Evolutionary conservation across 371 early-diverging fungal genomes (phyloP), one percentile per base, ranked within the genome.

Genomic region (Lichtheimia hyalospora): DNA sequence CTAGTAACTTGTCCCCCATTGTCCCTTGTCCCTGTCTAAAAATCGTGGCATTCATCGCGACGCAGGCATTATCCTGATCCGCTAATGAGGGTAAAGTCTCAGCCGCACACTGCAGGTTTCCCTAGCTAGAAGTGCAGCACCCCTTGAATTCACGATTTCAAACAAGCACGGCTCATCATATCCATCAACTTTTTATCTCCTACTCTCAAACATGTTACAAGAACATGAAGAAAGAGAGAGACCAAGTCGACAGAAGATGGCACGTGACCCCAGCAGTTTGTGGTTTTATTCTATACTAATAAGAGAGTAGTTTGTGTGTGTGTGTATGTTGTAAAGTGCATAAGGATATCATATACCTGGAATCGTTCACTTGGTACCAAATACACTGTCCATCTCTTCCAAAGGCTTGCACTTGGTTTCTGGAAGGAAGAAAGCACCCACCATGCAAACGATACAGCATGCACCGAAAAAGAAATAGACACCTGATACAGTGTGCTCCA

Each of bases 321-420:
- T n/a, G n/a, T n/a, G n/a, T 25, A 5, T 25, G 25, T 27, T 27
- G 27, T 27, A 27, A 7, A 34, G 34, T 34, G 34, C 34, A 34
- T 34, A 34, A 34, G 34, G 34, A 34, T 34, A 34, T 34, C 34
- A 46, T 46, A 46, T 21, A 46, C 46, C 21, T 21, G 46, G 16
- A n/a, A 21, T 15, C 16, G 46, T 16, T 8, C 46, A 59, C 46
- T 68, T 65, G 49, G 43, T 64, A 41, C 73, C 72, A 61, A 86
- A 86, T 10, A 85, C 73, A 41, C 75, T 67, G 42, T 86, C 86
- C 62, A 86, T 77, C 51, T 83, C 72, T 61, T 86, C 86, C 14
- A 85, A 57, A 3, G 84, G 78, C 41, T 66, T 70, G 40, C 83
- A 81, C 18, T 79, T 82, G n/a, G 85, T 84, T 61, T 86, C 86